Conservation (phyloP, 23 red algal species). For the Gracilaria gracilis region DNA sequence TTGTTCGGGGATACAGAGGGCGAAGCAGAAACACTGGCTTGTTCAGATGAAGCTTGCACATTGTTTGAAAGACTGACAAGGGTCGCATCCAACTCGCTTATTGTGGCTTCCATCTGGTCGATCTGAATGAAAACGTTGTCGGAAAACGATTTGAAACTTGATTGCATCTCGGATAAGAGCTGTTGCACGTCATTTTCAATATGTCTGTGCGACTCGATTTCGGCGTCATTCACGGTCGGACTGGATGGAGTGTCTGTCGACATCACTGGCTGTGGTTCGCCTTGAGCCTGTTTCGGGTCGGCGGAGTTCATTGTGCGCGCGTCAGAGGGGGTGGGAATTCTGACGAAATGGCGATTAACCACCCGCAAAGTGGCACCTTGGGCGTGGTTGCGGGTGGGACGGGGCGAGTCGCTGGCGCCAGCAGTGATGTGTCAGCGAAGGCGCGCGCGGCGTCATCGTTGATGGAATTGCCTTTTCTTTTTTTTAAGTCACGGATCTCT, state of each 20-base stretch:
- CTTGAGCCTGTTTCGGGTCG: not conserved
- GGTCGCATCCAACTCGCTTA: constrained; percentile 16
- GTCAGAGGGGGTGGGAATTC: not conserved
- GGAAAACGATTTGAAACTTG: constrained; percentile 64
- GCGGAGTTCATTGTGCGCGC: not conserved
- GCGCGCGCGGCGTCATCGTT: not conserved
- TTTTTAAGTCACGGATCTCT: not conserved
- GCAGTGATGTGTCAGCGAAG: not conserved
- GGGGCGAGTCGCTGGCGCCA: not conserved
- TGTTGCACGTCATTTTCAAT: constrained; percentile 50
- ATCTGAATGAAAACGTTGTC: constrained; percentile 56
- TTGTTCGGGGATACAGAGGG: not conserved
- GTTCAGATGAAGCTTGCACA: not conserved
- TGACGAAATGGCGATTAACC: not conserved
- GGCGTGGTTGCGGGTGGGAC: not conserved
- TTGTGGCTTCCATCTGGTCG: constrained; percentile 36
- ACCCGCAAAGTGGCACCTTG: not conserved
- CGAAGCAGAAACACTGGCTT: not conserved
- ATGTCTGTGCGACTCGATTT: constrained; percentile 12
- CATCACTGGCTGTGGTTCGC: not conserved
- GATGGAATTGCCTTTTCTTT: not conserved
- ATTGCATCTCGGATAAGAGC: constrained; percentile 53
- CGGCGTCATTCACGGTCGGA: constrained; percentile 23
- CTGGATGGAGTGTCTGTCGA: constrained; percentile 4
- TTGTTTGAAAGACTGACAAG: constrained; percentile 15